Evolutionary conservation across 2,329 filamentous ascomycete genomes (phyloP), one percentile per base, ranked within the genome.

Genomic region (Diaporthe sp.): DNA sequence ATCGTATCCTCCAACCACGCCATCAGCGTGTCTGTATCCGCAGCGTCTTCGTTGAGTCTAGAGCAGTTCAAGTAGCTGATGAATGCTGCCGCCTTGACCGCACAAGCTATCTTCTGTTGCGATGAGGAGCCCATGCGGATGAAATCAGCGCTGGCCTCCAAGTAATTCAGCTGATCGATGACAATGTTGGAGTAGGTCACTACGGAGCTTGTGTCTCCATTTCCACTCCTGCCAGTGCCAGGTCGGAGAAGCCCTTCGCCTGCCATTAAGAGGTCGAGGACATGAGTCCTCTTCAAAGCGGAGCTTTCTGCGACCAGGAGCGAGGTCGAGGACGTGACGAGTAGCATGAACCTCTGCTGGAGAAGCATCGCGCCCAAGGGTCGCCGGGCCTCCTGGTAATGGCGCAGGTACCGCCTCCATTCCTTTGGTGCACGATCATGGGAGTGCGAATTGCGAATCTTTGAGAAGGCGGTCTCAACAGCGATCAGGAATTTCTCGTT

Each of bases 91-190:
- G 94, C 92, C 83, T 98, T 98, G 75, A 97, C 94, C 9, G 94
- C 92, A 79, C 94, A 95, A 6, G 96, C 94, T 71, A 98, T 89
- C 75, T 89, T 92, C 83, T 98, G 96, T 81, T 98, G 96, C 84
- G 93, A 96, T 8, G 92, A 89, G 1, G 96, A 96, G 73, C 94
- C 94, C 73, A 98, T 90, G 78, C 94, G 92, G 56, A 98, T 87
- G 81, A 98, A 98, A 83, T 98, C 97, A 1, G 95, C 93, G 74
- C 94, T 94, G 65, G 95, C 95, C 77, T 98, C 96, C 27, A 99
- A 87, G 68, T 96, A 91, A 78, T 92, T 92, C 87, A 98, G 94
- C 81, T 97, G 94, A 75, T 97, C 94, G 15, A 91, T 88, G 44
- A 95, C 92, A 77, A 97, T 90, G 61, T 90, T 90, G 1, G 94